A percentile compares a stretch with the other conserved stretches of the same genome.
Evolutionary conservation across 164 flowering plant species (phyloP).

Genomic region (Stephania yunnanensis): DNA sequence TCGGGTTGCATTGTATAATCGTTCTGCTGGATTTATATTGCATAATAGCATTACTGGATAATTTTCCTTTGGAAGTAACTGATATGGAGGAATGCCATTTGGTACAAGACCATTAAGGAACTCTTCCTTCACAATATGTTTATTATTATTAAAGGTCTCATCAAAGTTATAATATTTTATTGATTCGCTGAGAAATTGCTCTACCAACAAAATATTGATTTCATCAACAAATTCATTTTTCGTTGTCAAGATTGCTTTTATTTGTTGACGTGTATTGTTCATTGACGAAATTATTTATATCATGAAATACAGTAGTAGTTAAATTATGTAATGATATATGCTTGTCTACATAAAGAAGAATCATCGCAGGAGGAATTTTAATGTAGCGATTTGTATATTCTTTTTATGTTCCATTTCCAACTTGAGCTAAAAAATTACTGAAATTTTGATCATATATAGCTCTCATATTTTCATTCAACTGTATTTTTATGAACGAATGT

Average conservation of each 20-base stretch:
- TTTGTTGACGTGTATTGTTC: neutral
- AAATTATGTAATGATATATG: neutral
- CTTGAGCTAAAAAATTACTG: neutral
- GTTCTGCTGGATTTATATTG: too few relatives aligned
- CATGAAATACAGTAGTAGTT: neutral
- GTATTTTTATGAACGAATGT: neutral
- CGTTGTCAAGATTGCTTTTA: neutral
- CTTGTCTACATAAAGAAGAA: neutral
- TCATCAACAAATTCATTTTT: neutral
- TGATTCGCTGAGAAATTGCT: neutral
- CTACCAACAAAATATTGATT: neutral
- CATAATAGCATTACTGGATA: neutral
- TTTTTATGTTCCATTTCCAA: slow-evolving; percentile 6
- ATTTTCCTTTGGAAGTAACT: neutral
- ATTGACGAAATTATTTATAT: neutral
- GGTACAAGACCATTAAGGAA: neutral
- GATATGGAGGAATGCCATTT: neutral
- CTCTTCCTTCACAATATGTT: neutral
- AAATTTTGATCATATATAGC: neutral
- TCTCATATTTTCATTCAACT: neutral
- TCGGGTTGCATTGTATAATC: too few relatives aligned
- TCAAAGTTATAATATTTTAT: slow-evolving; percentile 3
- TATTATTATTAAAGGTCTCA: neutral
- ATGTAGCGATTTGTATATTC: neutral
- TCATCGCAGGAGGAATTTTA: neutral